Evolutionary conservation across 176 grass and related monocot genomes (phyloP).

Genomic region (Aegilops longissima): DNA sequence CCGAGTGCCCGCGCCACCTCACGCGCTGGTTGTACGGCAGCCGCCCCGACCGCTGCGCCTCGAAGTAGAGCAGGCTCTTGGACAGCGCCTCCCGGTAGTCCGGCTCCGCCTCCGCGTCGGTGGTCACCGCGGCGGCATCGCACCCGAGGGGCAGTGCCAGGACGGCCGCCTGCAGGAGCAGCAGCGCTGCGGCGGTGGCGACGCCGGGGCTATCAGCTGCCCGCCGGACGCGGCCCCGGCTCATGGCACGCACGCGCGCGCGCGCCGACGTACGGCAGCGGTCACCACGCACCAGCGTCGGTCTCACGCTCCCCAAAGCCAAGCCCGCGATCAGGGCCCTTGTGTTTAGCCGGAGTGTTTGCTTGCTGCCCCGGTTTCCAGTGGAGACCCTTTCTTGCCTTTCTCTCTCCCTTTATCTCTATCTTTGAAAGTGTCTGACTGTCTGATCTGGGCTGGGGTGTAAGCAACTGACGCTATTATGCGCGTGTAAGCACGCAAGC

Average conservation of each 20-base stretch:
- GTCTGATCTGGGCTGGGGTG: background rate
- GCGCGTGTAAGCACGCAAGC: no score
- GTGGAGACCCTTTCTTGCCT: background rate
- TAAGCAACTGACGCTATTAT: conserved; percentile 7
- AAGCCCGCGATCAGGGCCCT: background rate
- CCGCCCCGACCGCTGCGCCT: conserved; percentile 88
- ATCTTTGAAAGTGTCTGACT: background rate
- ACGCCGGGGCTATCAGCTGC: background rate
- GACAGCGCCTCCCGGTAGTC: conserved; percentile 70
- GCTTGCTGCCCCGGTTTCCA: background rate
- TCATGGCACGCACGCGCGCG: conserved; percentile 41
- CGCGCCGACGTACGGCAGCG: background rate
- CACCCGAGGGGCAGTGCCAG: background rate
- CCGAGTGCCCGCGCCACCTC: conserved; percentile 82
- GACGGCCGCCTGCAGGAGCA: background rate
- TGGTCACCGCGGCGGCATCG: background rate
- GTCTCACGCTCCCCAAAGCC: background rate
- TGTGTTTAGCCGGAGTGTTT: background rate
- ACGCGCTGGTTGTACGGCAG: conserved; percentile 83
- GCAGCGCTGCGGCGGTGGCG: background rate
- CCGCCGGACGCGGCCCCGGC: conserved; percentile 19
- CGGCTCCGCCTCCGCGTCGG: conserved; percentile 1
- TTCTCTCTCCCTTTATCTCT: background rate
- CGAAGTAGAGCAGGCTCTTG: conserved; percentile 95
- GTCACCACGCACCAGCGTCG: background rate